Conservation (phyloP, 2,329 filamentous ascomycete genomes). For the Teratosphaeria gauchensis region DNA sequence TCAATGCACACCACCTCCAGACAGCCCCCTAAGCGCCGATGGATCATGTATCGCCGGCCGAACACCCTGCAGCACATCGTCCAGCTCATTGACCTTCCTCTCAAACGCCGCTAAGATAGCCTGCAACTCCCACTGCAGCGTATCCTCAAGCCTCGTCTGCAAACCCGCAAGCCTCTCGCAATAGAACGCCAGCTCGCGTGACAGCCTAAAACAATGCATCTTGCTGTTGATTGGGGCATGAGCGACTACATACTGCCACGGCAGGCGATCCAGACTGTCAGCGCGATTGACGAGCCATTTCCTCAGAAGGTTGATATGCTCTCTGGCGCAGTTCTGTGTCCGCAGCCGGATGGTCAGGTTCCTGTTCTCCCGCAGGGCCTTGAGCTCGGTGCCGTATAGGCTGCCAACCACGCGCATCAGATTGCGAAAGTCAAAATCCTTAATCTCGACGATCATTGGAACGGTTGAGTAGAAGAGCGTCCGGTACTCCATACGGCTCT, state of each 20-base stretch:
- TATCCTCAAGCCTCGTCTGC: constrained; percentile 8
- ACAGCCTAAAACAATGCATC: constrained; percentile 6
- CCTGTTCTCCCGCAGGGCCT: constrained; percentile 16
- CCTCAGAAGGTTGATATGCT: constrained; percentile 8
- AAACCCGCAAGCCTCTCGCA: constrained; percentile 6
- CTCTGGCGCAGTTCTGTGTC: constrained; percentile 5
- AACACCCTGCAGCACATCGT: constrained; percentile 4
- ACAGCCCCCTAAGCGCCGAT: not conserved
- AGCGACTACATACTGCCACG: constrained; percentile 16
- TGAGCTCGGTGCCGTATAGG: constrained; percentile 21
- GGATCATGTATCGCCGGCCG: not conserved
- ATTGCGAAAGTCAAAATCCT: constrained; percentile 20
- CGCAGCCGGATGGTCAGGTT: constrained; percentile 11
- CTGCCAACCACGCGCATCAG: constrained; percentile 12
- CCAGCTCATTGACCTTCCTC: constrained; percentile 1
- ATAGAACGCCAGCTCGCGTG: constrained; percentile 9
- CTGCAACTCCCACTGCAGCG: constrained; percentile 12
- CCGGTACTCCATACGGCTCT: constrained; percentile 17
- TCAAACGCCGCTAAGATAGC: constrained; percentile 11
- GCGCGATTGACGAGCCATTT: constrained; percentile 15
- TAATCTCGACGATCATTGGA: constrained; percentile 9
- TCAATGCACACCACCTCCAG: not conserved
- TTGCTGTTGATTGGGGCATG: not conserved
- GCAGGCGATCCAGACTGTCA: constrained; percentile 14
- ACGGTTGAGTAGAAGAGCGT: constrained; percentile 18